phyloP scores from a whole-genome alignment of 2,329 filamentous ascomycete genomes.

The Colletotrichum abscissum region DNA sequence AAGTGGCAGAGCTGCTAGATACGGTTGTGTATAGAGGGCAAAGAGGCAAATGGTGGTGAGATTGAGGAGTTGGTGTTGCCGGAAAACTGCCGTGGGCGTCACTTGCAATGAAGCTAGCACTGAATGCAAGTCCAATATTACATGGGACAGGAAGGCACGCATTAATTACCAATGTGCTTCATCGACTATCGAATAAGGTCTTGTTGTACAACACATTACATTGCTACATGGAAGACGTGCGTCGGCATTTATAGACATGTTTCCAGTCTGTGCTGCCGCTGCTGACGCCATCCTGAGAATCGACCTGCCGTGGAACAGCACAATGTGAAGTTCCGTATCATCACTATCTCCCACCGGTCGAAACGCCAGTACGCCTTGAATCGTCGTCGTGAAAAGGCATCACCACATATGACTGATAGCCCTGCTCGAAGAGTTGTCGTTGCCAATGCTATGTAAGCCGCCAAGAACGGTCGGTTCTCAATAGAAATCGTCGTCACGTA shows the following conservation, averaged over 20 bases:
- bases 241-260: not conserved
- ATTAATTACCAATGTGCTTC: not conserved
- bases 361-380: not conserved
- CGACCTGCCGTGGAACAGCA: not conserved
- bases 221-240: not conserved
- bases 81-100: not conserved
- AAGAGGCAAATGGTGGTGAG: not conserved
- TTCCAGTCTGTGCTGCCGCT: not conserved
- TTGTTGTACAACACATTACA: not conserved
- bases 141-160: not conserved
- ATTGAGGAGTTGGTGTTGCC: not conserved
- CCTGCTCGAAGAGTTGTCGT: not conserved
- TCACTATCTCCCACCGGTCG: not conserved
- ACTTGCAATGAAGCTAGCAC: not conserved
- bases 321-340: not conserved
- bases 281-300: not conserved
- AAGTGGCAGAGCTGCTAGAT: conserved; percentile 23
- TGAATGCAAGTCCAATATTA: not conserved
- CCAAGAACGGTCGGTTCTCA: too few species aligned
- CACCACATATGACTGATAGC: not conserved
- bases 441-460: not conserved
- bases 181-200: not conserved
- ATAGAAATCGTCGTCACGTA: not conserved
- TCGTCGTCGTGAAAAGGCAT: not conserved
- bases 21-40: not conserved